A percentile compares a stretch with the other conserved stretches of the same genome.
Evolutionary conservation across 225 moss, liverwort and hornwort species (phyloP).

Genomic region (Ulota crispa): DNA sequence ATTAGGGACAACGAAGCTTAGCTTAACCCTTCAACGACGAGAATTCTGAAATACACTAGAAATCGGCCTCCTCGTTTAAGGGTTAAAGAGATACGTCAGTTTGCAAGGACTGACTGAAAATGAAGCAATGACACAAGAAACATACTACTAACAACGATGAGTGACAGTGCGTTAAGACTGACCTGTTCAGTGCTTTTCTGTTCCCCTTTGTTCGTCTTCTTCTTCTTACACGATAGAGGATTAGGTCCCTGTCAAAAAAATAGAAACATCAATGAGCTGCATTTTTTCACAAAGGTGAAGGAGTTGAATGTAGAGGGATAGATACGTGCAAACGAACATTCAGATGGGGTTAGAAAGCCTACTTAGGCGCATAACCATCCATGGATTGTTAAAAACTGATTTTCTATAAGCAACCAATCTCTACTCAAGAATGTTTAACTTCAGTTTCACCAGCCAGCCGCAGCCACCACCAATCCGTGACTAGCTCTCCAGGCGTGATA

Average conservation of each 20-base stretch:
- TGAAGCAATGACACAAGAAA: background rate
- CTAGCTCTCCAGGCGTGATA: background rate
- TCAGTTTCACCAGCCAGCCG: background rate
- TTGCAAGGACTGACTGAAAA: background rate
- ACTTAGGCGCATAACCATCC: background rate
- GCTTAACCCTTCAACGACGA: background rate
- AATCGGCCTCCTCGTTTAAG: too few relatives aligned
- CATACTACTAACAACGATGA: background rate
- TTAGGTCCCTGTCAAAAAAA: slow-evolving; percentile 53
- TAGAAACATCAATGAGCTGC: slow-evolving; percentile 6
- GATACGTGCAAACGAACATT: background rate
- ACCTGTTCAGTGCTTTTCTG: slow-evolving; percentile 38
- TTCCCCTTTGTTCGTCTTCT: slow-evolving; percentile 25
- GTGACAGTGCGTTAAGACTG: background rate
- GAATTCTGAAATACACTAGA: too few relatives aligned
- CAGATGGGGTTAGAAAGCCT: background rate
- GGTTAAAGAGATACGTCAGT: background rate
- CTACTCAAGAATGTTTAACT: background rate
- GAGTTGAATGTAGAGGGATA: background rate
- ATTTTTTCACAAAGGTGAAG: background rate
- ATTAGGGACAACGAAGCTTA: background rate
- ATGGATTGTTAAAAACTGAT: background rate
- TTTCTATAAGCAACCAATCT: background rate
- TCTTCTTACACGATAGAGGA: slow-evolving; percentile 65
- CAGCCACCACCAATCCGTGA: background rate